Conservation (phyloP, 768 basidiomycete genomes). For the Symmetrospora coprosmae region DNA sequence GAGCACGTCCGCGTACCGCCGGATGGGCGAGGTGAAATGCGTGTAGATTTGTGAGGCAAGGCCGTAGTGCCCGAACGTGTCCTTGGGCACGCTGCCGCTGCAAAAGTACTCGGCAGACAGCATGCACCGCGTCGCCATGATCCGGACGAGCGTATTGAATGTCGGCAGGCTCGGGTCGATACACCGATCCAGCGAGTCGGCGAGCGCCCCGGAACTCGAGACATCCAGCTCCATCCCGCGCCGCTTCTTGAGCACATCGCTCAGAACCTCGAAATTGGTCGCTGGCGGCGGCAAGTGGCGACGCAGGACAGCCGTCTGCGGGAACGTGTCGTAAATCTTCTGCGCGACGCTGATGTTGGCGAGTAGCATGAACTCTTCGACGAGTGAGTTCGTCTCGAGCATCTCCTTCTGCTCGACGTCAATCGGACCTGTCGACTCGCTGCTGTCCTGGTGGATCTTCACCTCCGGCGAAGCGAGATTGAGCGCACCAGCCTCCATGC, state of each 20-base stretch:
- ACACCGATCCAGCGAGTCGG: constrained; percentile 73
- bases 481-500: constrained; percentile 92
- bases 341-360: constrained; percentile 87
- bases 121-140: constrained; percentile 99
- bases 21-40: constrained; percentile 94
- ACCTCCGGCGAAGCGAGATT: constrained; percentile 97
- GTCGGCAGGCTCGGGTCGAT: constrained; percentile 66
- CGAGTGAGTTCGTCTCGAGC: constrained; percentile 83
- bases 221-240: constrained; percentile 73
- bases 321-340: constrained; percentile 86
- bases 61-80: constrained; percentile 92
- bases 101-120: constrained; percentile 95
- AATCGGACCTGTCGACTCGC: constrained; percentile 74
- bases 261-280: constrained; percentile 86
- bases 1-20: constrained; percentile 89
- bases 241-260: constrained; percentile 77
- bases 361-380: constrained; percentile 98
- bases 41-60: constrained; percentile 96
- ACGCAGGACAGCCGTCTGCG: constrained; percentile 82
- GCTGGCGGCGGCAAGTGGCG: constrained; percentile 54
- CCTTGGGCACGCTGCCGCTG: constrained; percentile 78
- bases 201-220: constrained; percentile 76
- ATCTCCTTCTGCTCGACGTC: constrained; percentile 92
- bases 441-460: constrained; percentile 83
- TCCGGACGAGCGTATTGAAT: constrained; percentile 93